These are phyloP conservation scores for Hanseniaspora vineae DNA, from an alignment of 805 yeast genomes.

Conservation along the genomic window DNA sequence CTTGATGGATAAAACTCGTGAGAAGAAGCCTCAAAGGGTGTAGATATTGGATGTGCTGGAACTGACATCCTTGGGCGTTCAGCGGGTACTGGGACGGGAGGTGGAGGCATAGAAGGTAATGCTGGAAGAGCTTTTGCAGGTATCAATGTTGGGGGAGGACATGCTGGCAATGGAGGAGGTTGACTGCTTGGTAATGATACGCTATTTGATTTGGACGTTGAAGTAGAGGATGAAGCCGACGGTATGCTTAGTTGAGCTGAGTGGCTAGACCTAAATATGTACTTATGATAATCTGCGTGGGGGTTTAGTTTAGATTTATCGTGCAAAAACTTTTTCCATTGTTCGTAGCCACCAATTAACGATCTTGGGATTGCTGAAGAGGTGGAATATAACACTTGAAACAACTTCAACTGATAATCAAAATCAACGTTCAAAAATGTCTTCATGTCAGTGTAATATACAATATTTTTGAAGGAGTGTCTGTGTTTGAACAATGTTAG, in stretches of 20 bases:
- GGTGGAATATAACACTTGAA: conserved; percentile 16
- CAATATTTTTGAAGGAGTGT: conserved; percentile 23
- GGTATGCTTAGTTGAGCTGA: conserved; percentile 10
- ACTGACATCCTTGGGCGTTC: conserved; percentile 4
- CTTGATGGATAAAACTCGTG: too few species aligned
- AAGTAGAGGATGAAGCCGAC: not conserved
- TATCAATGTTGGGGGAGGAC: not conserved
- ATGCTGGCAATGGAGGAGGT: conserved; percentile 6
- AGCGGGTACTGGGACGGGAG: not conserved
- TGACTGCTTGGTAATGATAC: too few species aligned
- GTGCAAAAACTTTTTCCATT: conserved; percentile 28
- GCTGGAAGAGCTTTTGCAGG: not conserved
- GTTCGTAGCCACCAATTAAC: conserved; percentile 33
- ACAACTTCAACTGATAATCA: conserved; percentile 24
- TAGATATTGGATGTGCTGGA: not conserved
- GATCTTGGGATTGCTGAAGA: conserved; percentile 15
- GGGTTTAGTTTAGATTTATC: conserved; percentile 16
- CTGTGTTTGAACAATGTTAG: conserved; percentile 19
- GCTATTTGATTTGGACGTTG: conserved; percentile 1
- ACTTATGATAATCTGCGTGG: not conserved
- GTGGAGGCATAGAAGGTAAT: conserved; percentile 1
- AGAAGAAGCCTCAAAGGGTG: too few species aligned
- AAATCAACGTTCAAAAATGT: conserved; percentile 20
- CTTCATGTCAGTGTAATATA: conserved; percentile 28
- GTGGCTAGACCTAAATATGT: not conserved